Base-by-base conservation (phyloP, 2,329 filamentous ascomycete genomes). In the Zopfia rhizophila region DNA sequence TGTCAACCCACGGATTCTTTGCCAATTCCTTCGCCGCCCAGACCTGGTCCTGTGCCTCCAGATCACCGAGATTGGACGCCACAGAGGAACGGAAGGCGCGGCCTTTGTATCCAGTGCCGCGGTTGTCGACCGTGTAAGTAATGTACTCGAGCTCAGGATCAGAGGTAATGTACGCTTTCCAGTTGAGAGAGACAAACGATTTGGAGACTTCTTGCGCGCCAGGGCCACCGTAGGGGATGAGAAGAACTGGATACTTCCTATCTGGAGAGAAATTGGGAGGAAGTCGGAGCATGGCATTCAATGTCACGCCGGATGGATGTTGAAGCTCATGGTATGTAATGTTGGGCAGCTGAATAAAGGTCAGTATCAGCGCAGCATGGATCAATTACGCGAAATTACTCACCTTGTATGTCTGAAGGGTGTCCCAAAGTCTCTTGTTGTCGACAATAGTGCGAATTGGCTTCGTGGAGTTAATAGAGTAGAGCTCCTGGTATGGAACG, bases 61-160 rank as follows among this genome's bases (percentile, higher is more conserved):
- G 76, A 22, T 79, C 76, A 11, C 86, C 86, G 0, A 89, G 79
- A 17, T 82, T 82, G 3, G 75, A 75, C 0, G 82, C 73, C 0
- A 89, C 84, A 1, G 76, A 60, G 1, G 79, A 76, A 1, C 85
- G 81, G 73, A 86, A 89, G 2, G 74, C 76, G 12, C 86, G 83
- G 4, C 86, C 86, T 53, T 84, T 82, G 70, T 73, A 82, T 0
- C 82, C 85, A 0, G 86, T 88, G 28, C 86, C 86, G 3, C 86
- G 83, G 65, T 85, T 85, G 66, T 89, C 86, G 5, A 89, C 81
- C 0, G 82, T 86, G 68, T 85, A 82, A n/a, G 82, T 82, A 38
- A 88, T 81, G 70, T 83, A 89, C 61, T 87, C 77, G 0, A 89
- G 79, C 50, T 88, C 85, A 0, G 84, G 83, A 55, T 89, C 85